Percentiles rank a stretch among this genome's conserved stretches.
Conservation (phyloP, 148 eudicot species). For the Polygonum maritimum region DNA sequence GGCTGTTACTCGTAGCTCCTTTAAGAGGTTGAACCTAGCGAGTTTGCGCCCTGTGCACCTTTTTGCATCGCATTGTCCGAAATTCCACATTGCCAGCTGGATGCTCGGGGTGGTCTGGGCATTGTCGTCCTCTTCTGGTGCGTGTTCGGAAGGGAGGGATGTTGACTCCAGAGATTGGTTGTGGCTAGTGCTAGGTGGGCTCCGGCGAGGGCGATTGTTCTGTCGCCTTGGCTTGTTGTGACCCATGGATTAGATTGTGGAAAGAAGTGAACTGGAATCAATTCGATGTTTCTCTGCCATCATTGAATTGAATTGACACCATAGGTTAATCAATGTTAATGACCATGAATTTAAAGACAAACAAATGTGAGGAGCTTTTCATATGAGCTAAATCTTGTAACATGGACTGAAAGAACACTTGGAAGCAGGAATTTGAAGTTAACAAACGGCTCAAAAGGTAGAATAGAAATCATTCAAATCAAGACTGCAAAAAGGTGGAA, state of each 20-base stretch:
- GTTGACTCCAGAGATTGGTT: constrained; percentile 35
- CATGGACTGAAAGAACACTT: background rate
- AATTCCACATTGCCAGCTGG: constrained; percentile 99
- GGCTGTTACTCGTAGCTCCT: constrained; percentile 68
- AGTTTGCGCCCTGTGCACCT: constrained; percentile 94
- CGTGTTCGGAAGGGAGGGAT: constrained; percentile 52
- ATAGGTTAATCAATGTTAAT: background rate
- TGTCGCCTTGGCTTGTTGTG: constrained; percentile 50
- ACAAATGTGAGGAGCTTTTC: background rate
- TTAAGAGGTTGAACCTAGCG: constrained; percentile 69
- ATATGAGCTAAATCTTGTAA: background rate
- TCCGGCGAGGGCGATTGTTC: constrained; percentile 41
- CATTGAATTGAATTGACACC: background rate
- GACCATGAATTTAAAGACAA: background rate
- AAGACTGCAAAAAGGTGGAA: too few species aligned
- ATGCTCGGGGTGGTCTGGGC: constrained; percentile 33
- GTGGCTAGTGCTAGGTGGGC: constrained; percentile 38
- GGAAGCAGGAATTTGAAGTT: background rate
- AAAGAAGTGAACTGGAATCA: background rate
- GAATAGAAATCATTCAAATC: too few species aligned
- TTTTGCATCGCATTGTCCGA: constrained; percentile 95
- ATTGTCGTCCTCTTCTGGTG: constrained; percentile 36
- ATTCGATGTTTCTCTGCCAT: background rate
- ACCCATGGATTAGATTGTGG: constrained; percentile 36
- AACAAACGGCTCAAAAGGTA: background rate